Percentiles rank a stretch among this genome's conserved stretches.
Evolutionary conservation across 495 filamentous ascomycete species (phyloP).

Genomic region (Xylaria scruposa): DNA sequence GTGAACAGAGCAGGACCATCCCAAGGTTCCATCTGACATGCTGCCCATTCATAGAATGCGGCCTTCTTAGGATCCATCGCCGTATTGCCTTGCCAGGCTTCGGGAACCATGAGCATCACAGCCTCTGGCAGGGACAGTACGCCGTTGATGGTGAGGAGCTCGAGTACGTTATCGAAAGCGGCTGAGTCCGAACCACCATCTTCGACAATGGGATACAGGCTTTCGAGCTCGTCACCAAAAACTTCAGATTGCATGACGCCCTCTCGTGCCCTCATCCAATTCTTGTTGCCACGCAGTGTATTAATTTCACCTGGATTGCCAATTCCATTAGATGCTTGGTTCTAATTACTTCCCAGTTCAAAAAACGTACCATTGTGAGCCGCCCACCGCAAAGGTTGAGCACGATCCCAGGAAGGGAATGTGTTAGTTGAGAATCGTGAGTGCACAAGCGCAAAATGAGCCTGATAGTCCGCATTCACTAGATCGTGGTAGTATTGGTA

Average conservation of each 20-base stretch:
- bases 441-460: constrained; percentile 96
- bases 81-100: constrained; percentile 96
- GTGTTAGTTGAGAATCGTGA: constrained; percentile 99
- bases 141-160: constrained; percentile 94
- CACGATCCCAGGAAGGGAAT: constrained; percentile 98
- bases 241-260: constrained; percentile 93
- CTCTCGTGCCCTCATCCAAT: constrained; percentile 99
- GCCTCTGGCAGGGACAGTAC: constrained; percentile 96
- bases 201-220: constrained; percentile 93
- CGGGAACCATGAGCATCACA: constrained; percentile 98
- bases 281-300: constrained; percentile 98
- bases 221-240: constrained; percentile 92
- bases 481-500: constrained; percentile 99
- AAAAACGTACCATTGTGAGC: constrained; percentile 85
- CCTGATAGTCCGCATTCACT: constrained; percentile 97
- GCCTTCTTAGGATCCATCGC: constrained; percentile 95
- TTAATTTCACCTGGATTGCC: constrained; percentile 80
- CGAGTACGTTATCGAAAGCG: constrained; percentile 97
- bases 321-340: constrained; percentile 42
- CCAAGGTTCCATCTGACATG: constrained; percentile 99
- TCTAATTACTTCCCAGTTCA: constrained; percentile 29
- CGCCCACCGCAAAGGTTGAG: constrained; percentile 95
- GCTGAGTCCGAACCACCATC: constrained; percentile 98
- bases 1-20: constrained; percentile 98
- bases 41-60: constrained; percentile 99